Conservation (phyloP, 2,329 filamentous ascomycete species). For the Lasiodiplodia gonubiensis region DNA sequence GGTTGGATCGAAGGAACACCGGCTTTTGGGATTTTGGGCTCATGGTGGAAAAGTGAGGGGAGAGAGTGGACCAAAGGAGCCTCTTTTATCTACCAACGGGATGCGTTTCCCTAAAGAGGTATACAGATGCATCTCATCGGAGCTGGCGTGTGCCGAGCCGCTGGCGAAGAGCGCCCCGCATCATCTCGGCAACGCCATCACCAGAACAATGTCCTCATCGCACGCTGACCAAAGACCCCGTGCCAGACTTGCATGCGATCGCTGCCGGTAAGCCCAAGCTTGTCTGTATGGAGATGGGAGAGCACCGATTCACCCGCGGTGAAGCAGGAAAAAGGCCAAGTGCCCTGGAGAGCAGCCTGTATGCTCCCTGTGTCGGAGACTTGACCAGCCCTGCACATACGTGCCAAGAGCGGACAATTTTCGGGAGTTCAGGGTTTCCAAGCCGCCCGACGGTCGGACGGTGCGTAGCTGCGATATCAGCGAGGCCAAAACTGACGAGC, state of each 20-base stretch:
- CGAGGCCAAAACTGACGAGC: neutral
- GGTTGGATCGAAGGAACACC: neutral
- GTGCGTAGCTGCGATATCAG: neutral
- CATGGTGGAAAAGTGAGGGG: too few relatives aligned
- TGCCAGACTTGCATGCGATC: neutral
- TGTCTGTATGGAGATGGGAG: neutral
- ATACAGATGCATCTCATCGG: neutral
- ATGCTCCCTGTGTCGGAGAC: neutral
- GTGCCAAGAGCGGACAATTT: neutral
- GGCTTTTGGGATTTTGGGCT: neutral
- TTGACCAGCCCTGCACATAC: neutral
- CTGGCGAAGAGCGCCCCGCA: neutral
- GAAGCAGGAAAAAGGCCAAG: neutral
- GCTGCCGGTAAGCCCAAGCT: neutral
- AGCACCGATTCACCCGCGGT: neutral
- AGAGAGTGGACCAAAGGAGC: too few relatives aligned
- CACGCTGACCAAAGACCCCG: neutral
- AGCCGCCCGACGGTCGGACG: neutral
- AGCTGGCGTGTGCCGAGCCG: neutral
- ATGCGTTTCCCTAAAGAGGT: too few relatives aligned
- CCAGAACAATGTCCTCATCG: neutral
- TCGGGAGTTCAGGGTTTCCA: neutral
- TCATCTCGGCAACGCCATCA: neutral
- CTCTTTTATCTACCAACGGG: too few relatives aligned
- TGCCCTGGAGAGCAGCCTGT: constrained; percentile 1